phyloP scores from a whole-genome alignment of 805 yeast species.

The Henningerozyma blattae region DNA sequence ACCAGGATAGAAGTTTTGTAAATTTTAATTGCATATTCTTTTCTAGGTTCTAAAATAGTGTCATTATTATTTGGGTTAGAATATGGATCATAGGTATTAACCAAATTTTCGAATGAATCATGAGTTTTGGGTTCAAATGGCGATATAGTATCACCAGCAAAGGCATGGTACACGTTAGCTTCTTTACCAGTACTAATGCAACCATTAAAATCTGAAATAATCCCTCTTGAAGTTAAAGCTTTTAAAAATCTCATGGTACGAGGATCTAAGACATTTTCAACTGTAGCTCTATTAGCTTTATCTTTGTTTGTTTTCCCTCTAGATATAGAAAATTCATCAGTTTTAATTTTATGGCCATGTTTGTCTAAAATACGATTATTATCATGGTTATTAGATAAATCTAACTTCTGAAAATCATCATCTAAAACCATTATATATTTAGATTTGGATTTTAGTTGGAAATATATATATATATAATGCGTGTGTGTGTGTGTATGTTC shows the following conservation, averaged over 20 bases:
- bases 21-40: constrained; percentile 79
- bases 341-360: constrained; percentile 52
- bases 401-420: constrained; percentile 11
- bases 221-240: constrained; percentile 72
- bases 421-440: constrained; percentile 11
- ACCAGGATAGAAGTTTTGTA: constrained; percentile 93
- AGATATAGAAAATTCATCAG: constrained; percentile 43
- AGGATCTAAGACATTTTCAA: constrained; percentile 93
- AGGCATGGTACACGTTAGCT: constrained; percentile 93
- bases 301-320: constrained; percentile 58
- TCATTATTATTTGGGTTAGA: constrained; percentile 21
- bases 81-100: not conserved
- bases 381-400: constrained; percentile 18
- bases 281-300: constrained; percentile 89
- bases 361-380: constrained; percentile 44
- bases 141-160: constrained; percentile 18
- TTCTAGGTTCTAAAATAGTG: constrained; percentile 16
- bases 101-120: not conserved
- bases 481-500: no score
- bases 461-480: no score
- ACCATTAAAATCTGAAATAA: constrained; percentile 78
- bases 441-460: no score
- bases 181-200: constrained; percentile 96
- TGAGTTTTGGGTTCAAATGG: not conserved
- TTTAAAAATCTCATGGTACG: constrained; percentile 76